A percentile compares a stretch with the other conserved stretches of the same genome.
Evolutionary conservation across 1,284 basidiomycete genomes (phyloP).

Genomic region (Ceratobasidium sp.): DNA sequence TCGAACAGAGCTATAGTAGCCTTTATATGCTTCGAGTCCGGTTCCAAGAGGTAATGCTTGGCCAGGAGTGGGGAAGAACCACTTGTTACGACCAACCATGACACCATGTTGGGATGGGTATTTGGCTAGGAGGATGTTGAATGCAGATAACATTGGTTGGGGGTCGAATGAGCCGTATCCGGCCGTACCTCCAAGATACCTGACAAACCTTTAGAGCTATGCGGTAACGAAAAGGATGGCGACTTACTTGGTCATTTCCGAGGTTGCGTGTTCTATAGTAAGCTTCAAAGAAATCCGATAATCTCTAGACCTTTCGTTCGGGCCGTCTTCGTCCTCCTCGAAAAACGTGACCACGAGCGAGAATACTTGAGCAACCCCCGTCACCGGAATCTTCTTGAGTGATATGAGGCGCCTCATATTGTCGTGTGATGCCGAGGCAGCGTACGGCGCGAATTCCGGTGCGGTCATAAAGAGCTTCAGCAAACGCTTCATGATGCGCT

Average conservation of each 20-base stretch:
- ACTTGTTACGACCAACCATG: constrained; percentile 80
- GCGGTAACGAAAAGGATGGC: constrained; percentile 23
- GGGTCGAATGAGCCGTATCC: constrained; percentile 72
- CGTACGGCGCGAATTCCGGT: constrained; percentile 68
- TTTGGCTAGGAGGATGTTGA: constrained; percentile 78
- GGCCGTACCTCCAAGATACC: constrained; percentile 71
- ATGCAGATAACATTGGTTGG: constrained; percentile 75
- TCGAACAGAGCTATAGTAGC: constrained; percentile 82
- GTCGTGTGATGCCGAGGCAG: constrained; percentile 76
- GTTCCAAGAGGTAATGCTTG: constrained; percentile 40
- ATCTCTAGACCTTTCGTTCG: constrained; percentile 63
- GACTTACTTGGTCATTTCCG: constrained; percentile 70
- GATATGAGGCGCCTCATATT: constrained; percentile 75
- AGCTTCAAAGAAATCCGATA: constrained; percentile 76
- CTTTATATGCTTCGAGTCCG: constrained; percentile 76
- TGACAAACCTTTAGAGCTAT: constrained; percentile 55
- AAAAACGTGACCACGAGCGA: constrained; percentile 67
- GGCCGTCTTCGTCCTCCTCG: constrained; percentile 63
- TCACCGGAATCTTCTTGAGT: constrained; percentile 63
- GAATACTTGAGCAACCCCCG: constrained; percentile 64
- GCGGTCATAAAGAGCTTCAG: constrained; percentile 78
- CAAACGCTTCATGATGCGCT: constrained; percentile 75
- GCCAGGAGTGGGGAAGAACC: constrained; percentile 77
- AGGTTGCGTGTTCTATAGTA: constrained; percentile 70
- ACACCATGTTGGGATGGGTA: constrained; percentile 73